A percentile compares a stretch with the other conserved stretches of the same genome.
These are phyloP conservation scores for Arachnopeziza araneosa DNA, from an alignment of 2,329 filamentous ascomycete species.

Conservation along the genomic window DNA sequence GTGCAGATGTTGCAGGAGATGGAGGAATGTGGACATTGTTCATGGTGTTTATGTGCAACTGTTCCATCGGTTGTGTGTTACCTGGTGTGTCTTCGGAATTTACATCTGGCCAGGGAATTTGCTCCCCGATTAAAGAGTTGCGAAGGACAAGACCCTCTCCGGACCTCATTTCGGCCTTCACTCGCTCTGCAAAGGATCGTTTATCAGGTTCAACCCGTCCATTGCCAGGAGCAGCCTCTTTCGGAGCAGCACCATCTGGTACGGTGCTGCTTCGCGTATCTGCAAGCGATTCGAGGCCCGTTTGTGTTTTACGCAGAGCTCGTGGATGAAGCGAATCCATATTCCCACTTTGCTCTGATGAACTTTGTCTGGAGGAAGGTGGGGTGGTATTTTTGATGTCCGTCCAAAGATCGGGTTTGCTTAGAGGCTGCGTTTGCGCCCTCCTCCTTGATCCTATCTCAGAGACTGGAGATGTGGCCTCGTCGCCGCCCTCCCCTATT, in stretches of 20 bases:
- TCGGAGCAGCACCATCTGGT: not conserved
- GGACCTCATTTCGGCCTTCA: constrained; percentile 54
- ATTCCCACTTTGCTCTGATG: constrained; percentile 6
- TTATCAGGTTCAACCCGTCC: constrained; percentile 2
- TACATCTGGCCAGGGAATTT: constrained; percentile 3
- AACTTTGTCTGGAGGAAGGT: constrained; percentile 6
- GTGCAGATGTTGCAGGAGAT: constrained; percentile 8
- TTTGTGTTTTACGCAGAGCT: constrained; percentile 52
- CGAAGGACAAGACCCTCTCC: constrained; percentile 53
- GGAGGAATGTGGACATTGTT: constrained; percentile 21
- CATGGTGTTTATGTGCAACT: constrained; percentile 24
- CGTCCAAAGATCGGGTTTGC: not conserved
- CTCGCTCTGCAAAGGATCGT: constrained; percentile 32
- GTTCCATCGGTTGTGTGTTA: constrained; percentile 16
- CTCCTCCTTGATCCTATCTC: constrained; percentile 61
- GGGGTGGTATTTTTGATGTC: not conserved
- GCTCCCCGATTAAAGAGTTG: constrained; percentile 12
- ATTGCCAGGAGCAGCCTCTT: not conserved
- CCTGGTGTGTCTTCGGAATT: constrained; percentile 5
- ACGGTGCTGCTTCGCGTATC: not conserved
- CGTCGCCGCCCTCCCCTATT: constrained; percentile 89
- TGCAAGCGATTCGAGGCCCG: constrained; percentile 37
- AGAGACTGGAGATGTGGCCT: constrained; percentile 64
- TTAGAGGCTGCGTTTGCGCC: constrained; percentile 23
- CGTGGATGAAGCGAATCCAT: constrained; percentile 42